Evolutionary conservation across 2,329 filamentous ascomycete species (phyloP).

Genomic region (Phyllosticta citrichinensis): DNA sequence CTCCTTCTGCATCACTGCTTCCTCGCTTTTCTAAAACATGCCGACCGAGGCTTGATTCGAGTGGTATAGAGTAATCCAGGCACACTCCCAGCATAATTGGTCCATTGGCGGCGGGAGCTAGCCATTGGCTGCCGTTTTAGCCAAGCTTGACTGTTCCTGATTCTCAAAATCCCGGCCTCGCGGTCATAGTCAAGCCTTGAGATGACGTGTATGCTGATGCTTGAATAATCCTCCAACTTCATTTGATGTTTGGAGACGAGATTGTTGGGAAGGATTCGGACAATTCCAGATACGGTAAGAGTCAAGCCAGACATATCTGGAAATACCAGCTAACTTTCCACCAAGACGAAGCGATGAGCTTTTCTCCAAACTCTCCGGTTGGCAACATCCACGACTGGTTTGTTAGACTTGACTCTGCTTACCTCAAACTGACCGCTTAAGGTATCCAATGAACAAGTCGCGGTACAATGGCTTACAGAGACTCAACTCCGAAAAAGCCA

Average conservation of each 20-base stretch:
- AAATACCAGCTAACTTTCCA: constrained; percentile 13
- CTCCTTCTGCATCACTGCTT: not conserved
- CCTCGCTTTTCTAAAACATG: not conserved
- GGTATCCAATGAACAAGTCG: constrained; percentile 33
- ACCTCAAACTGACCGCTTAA: not conserved
- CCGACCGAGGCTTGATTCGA: not conserved
- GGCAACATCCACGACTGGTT: constrained; percentile 34
- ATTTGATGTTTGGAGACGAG: constrained; percentile 36
- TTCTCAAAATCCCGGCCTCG: not conserved
- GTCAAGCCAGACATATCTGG: too few species aligned
- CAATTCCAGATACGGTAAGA: constrained; percentile 27
- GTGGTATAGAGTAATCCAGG: not conserved
- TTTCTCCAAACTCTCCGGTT: constrained; percentile 30
- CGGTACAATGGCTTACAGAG: constrained; percentile 34
- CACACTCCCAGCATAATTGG: not conserved
- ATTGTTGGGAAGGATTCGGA: constrained; percentile 30
- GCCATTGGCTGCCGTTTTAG: not conserved
- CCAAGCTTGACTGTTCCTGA: not conserved
- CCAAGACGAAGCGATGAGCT: constrained; percentile 24
- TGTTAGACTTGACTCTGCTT: not conserved
- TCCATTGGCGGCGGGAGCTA: not conserved
- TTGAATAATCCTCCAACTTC: constrained; percentile 28
- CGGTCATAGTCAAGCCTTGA: not conserved
- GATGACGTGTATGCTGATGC: not conserved
- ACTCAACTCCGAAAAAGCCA: constrained; percentile 28